phyloP scores from a whole-genome alignment of 129 eudicot genomes.

The Kitagawia praeruptora region DNA sequence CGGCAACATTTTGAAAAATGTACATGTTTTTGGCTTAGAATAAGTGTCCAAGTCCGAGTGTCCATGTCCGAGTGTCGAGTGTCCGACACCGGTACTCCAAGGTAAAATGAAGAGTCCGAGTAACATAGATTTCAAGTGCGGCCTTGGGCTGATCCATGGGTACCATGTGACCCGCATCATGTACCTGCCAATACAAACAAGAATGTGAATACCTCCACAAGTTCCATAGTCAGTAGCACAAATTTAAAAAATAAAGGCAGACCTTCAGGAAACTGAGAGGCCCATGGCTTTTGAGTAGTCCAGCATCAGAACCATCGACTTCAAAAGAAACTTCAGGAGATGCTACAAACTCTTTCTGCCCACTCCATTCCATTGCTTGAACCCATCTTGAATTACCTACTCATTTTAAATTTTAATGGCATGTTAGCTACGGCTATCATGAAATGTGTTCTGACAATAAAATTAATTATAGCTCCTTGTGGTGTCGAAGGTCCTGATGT shows the following conservation, averaged over 20 bases:
- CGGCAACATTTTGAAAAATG: too few relatives aligned
- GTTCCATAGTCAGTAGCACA: not conserved
- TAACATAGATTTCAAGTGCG: too few relatives aligned
- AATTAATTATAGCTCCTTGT: not conserved
- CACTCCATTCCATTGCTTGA: constrained; percentile 92
- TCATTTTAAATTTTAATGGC: not conserved
- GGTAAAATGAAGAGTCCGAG: too few relatives aligned
- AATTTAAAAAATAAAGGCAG: not conserved
- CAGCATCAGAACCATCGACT: constrained; percentile 80
- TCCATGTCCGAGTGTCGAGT: too few relatives aligned
- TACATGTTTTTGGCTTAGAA: too few relatives aligned
- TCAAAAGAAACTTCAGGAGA: constrained; percentile 55
- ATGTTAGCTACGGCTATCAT: not conserved
- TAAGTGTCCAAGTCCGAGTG: too few relatives aligned
- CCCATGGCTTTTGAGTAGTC: constrained; percentile 59
- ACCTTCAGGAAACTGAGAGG: constrained; percentile 89
- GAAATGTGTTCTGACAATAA: not conserved
- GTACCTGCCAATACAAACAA: constrained; percentile 7
- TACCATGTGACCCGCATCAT: constrained; percentile 64
- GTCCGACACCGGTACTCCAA: too few relatives aligned
- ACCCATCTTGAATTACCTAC: constrained; percentile 95
- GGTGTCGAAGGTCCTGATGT: not conserved
- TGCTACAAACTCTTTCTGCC: constrained; percentile 64
- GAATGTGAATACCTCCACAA: not conserved
- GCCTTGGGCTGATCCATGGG: constrained; percentile 83